Evolutionary conservation across 352 stramenopile species (phyloP).

Genomic region (Phytophthora sansomeana): DNA sequence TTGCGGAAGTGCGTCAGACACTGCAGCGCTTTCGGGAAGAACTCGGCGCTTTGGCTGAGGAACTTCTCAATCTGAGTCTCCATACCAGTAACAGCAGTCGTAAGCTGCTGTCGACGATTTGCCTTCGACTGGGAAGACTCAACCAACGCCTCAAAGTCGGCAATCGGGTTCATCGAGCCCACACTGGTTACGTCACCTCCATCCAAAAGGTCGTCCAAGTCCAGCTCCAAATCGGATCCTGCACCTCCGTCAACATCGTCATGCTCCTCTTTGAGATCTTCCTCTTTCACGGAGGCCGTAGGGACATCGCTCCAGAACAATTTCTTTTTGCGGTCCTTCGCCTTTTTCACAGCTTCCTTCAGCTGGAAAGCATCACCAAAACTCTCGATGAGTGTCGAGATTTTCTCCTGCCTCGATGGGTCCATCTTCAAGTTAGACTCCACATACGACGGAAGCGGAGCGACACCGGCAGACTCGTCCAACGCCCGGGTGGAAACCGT

Average conservation of each 20-base stretch:
- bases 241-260: conserved; percentile 31
- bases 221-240: conserved; percentile 68
- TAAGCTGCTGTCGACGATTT: conserved; percentile 47
- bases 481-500: conserved; percentile 65
- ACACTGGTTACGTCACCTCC: conserved; percentile 67
- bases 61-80: conserved; percentile 73
- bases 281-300: conserved; percentile 38
- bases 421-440: conserved; percentile 77
- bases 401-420: conserved; percentile 44
- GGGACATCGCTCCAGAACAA: conserved; percentile 83
- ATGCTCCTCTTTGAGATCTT: conserved; percentile 54
- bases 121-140: conserved; percentile 55
- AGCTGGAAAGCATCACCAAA: conserved; percentile 83
- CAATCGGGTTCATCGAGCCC: conserved; percentile 87
- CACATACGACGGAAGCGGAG: conserved; percentile 61
- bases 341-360: conserved; percentile 77
- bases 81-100: conserved; percentile 71
- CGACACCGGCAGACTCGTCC: conserved; percentile 54
- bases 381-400: conserved; percentile 64
- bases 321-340: conserved; percentile 75
- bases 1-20: conserved; percentile 77
- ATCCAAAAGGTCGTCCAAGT: conserved; percentile 81
- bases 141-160: conserved; percentile 81
- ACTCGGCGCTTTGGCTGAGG: conserved; percentile 55
- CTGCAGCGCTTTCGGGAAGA: conserved; percentile 74